phyloP scores from a whole-genome alignment of 441 rosid genomes.

The Gossypium gossypioides region DNA sequence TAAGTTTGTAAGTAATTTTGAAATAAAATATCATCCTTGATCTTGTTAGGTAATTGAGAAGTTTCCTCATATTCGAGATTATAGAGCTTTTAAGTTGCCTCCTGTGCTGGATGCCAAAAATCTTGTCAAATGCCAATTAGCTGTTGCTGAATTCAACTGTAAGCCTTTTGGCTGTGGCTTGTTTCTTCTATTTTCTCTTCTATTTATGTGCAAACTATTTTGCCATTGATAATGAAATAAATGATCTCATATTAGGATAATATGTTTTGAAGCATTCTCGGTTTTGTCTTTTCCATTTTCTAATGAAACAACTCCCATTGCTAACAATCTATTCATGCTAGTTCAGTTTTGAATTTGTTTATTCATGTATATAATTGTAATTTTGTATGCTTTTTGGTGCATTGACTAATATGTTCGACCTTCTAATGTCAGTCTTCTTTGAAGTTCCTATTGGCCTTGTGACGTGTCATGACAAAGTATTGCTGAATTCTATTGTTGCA shows the following conservation, averaged over 20 bases:
- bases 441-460: neutral
- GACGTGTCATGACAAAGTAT: neutral
- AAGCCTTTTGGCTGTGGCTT: conserved; percentile 17
- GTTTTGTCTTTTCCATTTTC: neutral
- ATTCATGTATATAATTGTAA: neutral
- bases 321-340: neutral
- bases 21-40: neutral
- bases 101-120: conserved; percentile 35
- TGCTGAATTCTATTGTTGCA: neutral
- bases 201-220: neutral
- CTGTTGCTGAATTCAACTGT: conserved; percentile 52
- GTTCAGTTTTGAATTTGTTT: neutral
- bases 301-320: neutral
- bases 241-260: neutral
- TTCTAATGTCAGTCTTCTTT: neutral
- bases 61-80: conserved; percentile 72
- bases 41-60: conserved; percentile 55
- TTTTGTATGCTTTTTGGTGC: neutral
- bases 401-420: neutral
- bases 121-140: conserved; percentile 77
- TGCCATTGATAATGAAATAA: neutral
- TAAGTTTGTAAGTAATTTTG: neutral
- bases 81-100: conserved; percentile 58
- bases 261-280: neutral
- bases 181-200: neutral